Conservation (phyloP, 208 protist genomes). For the Leptomonas seymouri region DNA sequence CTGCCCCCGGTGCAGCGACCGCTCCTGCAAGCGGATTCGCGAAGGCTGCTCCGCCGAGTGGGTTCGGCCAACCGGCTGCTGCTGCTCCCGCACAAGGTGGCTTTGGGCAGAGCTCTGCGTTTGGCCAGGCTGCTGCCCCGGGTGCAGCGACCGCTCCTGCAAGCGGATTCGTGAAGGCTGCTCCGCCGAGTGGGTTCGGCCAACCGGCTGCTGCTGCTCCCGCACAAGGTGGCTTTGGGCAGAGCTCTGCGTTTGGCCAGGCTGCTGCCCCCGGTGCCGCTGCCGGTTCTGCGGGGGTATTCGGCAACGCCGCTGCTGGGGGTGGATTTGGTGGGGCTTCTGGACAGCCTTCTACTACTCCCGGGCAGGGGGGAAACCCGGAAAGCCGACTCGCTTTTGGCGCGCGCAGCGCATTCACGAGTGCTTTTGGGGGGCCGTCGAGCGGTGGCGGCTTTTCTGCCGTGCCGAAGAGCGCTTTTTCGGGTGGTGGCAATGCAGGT, state of each 20-base stretch:
- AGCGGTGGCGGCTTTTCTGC: conserved; percentile 20
- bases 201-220: neutral
- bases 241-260: conserved; percentile 2
- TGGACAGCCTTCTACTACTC: neutral
- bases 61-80: neutral
- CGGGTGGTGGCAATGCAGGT: conserved; percentile 22
- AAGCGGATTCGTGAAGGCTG: neutral
- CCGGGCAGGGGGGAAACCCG: neutral
- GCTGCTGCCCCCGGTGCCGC: neutral
- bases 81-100: neutral
- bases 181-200: neutral
- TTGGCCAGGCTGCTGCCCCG: neutral
- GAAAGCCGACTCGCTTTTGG: neutral
- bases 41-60: neutral
- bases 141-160: neutral
- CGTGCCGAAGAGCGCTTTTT: conserved; percentile 33
- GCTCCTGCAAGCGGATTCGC: neutral
- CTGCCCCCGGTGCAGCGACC: neutral
- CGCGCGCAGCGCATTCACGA: conserved; percentile 19
- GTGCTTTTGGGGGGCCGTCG: conserved; percentile 25
- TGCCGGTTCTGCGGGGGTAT: too few relatives aligned
- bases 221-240: conserved; percentile 2
- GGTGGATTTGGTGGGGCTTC: conserved; percentile 1
- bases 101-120: neutral
- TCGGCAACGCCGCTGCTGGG: conserved; percentile 19